Base-by-base conservation (phyloP, 345 rosid genomes). In the Brassica rapa region DNA sequence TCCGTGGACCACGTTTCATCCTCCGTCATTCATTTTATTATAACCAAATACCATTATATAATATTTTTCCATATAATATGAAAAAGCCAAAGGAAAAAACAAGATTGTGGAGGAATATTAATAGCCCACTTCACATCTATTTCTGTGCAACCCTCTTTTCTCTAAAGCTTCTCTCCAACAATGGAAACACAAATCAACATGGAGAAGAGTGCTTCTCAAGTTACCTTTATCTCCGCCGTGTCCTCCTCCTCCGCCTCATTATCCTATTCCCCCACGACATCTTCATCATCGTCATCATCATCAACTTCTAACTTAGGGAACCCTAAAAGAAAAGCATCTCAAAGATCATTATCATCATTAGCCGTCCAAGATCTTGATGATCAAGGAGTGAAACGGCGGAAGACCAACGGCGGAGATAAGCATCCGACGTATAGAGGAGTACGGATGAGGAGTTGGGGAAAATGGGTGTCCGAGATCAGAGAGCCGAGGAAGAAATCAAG, bases 401-500 rank as follows among this genome's bases (percentile, higher is more conserved):
- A 81, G 67, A 81, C 2, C 8, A 76, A 41, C 74, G 77, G 64
- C 5, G 78, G 69, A 21, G 75, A 86, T 32, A 81, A 72, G 4
- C 91, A 89, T 68, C 88, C 86, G 3, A 86, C 87, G 3, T 91
- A 82, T 39, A 84, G 96, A 62, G 96, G 96, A 41, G 93, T 91
- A 1, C 56, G 96, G 21, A 89, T 83, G 96, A 73, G 96, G 21
- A 91, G 90, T 37, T 91, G 96, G 96, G 96, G 96, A n/a, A 91
- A 88, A 86, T 91, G 96, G 96, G 96, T 91, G 12, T 91, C 91
- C 1, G 96, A 91, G 75, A 91, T 91, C 68, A 82, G 96, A 75
- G 93, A 91, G 70, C 96, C 96, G 0, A 82, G 83, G 67, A 91
- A 91, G 77, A 91, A 91, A 70, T 91, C 96, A 23, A 87, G 96